phyloP scores from a whole-genome alignment of 768 basidiomycete species.

The Leccinellum rugosiceps region DNA sequence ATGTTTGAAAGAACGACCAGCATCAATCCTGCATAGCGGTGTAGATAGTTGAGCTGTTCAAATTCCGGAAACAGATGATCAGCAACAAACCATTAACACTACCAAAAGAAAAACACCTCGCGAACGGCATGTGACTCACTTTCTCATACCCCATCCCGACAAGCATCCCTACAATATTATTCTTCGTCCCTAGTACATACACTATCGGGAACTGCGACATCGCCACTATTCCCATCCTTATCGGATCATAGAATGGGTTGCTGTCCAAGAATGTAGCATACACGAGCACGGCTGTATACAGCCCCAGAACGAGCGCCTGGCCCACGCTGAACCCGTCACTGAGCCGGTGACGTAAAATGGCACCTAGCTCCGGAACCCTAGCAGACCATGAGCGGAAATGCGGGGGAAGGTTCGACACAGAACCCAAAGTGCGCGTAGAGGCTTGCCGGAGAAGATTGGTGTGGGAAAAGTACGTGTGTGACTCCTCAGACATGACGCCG shows the following conservation, averaged over 20 bases:
- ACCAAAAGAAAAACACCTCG: not conserved
- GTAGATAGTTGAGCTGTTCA: constrained; percentile 48
- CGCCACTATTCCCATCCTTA: constrained; percentile 35
- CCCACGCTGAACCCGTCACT: constrained; percentile 37
- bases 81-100: not conserved
- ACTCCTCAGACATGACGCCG: constrained; percentile 24
- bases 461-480: constrained; percentile 25
- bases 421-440: constrained; percentile 9
- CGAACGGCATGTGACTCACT: constrained; percentile 24
- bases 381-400: constrained; percentile 39
- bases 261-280: constrained; percentile 35
- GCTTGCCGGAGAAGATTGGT: constrained; percentile 20
- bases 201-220: constrained; percentile 46
- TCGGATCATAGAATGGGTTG: constrained; percentile 33
- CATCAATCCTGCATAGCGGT: constrained; percentile 49
- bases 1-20: constrained; percentile 40
- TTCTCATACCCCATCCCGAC: constrained; percentile 48
- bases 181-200: constrained; percentile 47
- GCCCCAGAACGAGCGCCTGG: constrained; percentile 33
- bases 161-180: constrained; percentile 40
- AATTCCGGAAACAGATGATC: not conserved
- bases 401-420: constrained; percentile 25
- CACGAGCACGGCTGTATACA: constrained; percentile 36
- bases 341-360: constrained; percentile 33
- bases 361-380: constrained; percentile 31